Conservation (phyloP, 306 rosid genomes). For the Datisca glomerata region DNA sequence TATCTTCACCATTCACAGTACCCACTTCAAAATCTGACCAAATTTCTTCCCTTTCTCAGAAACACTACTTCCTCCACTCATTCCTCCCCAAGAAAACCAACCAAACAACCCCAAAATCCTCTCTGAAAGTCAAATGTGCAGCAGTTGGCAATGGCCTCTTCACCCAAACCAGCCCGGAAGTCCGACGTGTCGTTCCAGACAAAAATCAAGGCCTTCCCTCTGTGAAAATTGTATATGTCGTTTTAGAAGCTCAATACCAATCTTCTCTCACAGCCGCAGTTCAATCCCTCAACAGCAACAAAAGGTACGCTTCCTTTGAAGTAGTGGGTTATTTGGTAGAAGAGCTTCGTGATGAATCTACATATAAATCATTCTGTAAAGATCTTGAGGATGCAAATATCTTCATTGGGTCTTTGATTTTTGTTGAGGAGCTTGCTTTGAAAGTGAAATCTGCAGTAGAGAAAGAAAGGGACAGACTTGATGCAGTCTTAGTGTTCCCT, state of each 20-base stretch:
- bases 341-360: conserved; percentile 60
- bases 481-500: conserved; percentile 93
- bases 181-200: conserved; percentile 75
- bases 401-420: conserved; percentile 86
- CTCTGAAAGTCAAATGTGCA: conserved; percentile 54
- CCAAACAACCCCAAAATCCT: conserved; percentile 20
- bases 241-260: conserved; percentile 94
- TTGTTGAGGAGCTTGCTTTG: conserved; percentile 91
- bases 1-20: conserved; percentile 58
- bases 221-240: conserved; percentile 80
- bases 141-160: conserved; percentile 85
- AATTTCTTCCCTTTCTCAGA: conserved; percentile 53
- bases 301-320: conserved; percentile 46
- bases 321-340: conserved; percentile 93
- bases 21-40: conserved; percentile 51
- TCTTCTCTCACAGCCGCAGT: conserved; percentile 85
- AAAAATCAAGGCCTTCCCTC: conserved; percentile 47
- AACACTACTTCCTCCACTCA: conserved; percentile 74
- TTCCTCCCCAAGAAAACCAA: conserved; percentile 58
- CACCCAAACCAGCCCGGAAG: conserved; percentile 89
- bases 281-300: conserved; percentile 38
- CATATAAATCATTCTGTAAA: conserved; percentile 50
- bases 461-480: conserved; percentile 76
- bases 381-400: conserved; percentile 85
- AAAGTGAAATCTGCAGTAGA: conserved; percentile 80